Evolutionary conservation across 768 basidiomycete species (phyloP).

Genomic region (Pisolithus sp.): DNA sequence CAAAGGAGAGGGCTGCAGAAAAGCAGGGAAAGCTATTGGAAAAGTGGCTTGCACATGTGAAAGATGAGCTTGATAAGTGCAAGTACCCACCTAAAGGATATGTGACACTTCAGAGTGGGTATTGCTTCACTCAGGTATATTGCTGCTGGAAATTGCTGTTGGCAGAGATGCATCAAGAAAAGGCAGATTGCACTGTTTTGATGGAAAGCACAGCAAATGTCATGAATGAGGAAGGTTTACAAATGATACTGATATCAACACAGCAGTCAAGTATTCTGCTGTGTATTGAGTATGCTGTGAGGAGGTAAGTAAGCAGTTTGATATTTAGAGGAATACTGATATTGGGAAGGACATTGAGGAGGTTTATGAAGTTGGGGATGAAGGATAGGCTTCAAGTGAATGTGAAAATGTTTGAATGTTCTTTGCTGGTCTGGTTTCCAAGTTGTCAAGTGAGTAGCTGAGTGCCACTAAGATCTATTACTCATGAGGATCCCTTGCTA

Average conservation of each 20-base stretch:
- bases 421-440: too few relatives aligned
- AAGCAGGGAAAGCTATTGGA: conserved; percentile 7
- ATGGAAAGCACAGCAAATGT: not conserved
- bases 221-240: not conserved
- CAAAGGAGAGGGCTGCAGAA: conserved; percentile 7
- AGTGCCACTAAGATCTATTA: not conserved
- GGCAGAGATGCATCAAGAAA: not conserved
- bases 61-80: not conserved
- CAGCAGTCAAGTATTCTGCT: not conserved
- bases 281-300: not conserved
- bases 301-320: too few relatives aligned
- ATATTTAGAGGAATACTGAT: too few relatives aligned
- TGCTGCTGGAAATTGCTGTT: not conserved
- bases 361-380: too few relatives aligned
- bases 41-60: not conserved
- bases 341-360: too few relatives aligned
- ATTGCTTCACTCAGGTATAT: too few relatives aligned
- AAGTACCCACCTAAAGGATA: not conserved
- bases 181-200: not conserved
- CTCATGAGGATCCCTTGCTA: not conserved
- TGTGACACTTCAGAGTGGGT: not conserved
- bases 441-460: too few relatives aligned
- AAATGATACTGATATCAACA: not conserved
- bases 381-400: too few relatives aligned
- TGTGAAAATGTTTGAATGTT: too few relatives aligned